Base-by-base conservation (phyloP, 2,329 filamentous ascomycete genomes). In the Apiospora saccharicola region DNA sequence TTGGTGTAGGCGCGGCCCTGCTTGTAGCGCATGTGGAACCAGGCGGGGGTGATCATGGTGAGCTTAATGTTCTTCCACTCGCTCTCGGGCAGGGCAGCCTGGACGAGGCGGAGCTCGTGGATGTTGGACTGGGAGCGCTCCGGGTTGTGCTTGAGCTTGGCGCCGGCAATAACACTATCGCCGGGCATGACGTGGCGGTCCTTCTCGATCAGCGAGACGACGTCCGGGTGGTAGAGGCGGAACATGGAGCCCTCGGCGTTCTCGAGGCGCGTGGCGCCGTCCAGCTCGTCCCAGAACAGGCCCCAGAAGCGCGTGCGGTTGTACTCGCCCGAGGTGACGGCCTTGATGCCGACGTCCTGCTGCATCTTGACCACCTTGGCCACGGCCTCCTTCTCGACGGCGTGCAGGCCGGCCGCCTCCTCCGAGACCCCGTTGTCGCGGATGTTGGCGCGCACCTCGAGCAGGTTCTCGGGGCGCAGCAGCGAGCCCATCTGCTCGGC, bases 401-500 rank as follows among this genome's bases (percentile, higher is more conserved):
- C 84, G 1, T 83, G 83, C 13, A 95, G 86, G 3, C 84, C 84
- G 41, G 84, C 68, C 46, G 37, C 86, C 73, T 91, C 87, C 73
- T 91, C 87, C 10, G 85, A 82, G 57, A 87, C 80, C 75, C 88
- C 83, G 72, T 89, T 89, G 71, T 89, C 87, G 75, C 91, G 90
- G 73, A 90, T 87, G 69, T 80, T 78, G 73, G 89, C 87, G 76
- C 92, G 90, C 73, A 88, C 89, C 70, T 90, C 85, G 47, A 92
- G 84, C 71, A 94, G 86, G 71, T 88, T 84, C 73, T 91, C 83
- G 8, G 92, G 92, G n/a, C 93, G 90, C 61, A 94, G 88, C 44
- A 94, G 86, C 19, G 92, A 94, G 76, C 92, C 93, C 72, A 94
- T 86, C 77, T 94, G 92, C 86, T 94, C 93, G 69, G 93, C 93